These are phyloP conservation scores for Lactarius tabidus DNA, from an alignment of 768 basidiomycete species.

Conservation along the genomic window DNA sequence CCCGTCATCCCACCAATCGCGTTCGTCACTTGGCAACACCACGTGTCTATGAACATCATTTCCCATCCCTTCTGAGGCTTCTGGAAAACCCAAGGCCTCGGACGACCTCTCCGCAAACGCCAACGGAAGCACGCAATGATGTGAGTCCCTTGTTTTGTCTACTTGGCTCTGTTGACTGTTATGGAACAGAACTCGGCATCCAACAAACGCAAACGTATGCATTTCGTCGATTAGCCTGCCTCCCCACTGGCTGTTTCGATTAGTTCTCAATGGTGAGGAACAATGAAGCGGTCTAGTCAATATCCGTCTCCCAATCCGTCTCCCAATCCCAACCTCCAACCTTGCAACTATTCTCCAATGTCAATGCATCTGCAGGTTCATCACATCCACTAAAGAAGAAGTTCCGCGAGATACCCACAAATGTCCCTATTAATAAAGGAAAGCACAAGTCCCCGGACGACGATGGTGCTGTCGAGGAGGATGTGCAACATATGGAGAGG, in stretches of 20 bases:
- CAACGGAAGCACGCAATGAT: too few species aligned
- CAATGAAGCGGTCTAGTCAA: constrained; percentile 61
- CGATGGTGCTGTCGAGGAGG: constrained; percentile 54
- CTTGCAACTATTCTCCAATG: constrained; percentile 28
- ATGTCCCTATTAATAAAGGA: constrained; percentile 36
- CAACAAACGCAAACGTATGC: too few species aligned
- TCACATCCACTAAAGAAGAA: constrained; percentile 55
- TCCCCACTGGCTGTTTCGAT: not conserved
- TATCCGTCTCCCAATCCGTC: constrained; percentile 58
- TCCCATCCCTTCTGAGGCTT: too few species aligned
- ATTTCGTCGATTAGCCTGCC: too few species aligned
- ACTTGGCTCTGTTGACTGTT: too few species aligned
- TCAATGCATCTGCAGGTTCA: constrained; percentile 33
- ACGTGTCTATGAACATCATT: too few species aligned
- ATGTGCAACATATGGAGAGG: constrained; percentile 67
- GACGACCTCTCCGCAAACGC: too few species aligned
- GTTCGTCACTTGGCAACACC: too few species aligned
- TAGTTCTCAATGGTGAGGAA: constrained; percentile 56
- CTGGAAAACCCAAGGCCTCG: too few species aligned
- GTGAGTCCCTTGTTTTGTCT: too few species aligned
- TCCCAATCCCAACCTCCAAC: constrained; percentile 33
- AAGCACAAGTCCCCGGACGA: constrained; percentile 37
- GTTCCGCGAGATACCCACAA: constrained; percentile 40
- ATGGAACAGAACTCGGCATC: too few species aligned
- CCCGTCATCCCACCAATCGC: too few species aligned